These are phyloP conservation scores for Podospora didyma DNA, from an alignment of 495 filamentous ascomycete species.

Conservation along the genomic window DNA sequence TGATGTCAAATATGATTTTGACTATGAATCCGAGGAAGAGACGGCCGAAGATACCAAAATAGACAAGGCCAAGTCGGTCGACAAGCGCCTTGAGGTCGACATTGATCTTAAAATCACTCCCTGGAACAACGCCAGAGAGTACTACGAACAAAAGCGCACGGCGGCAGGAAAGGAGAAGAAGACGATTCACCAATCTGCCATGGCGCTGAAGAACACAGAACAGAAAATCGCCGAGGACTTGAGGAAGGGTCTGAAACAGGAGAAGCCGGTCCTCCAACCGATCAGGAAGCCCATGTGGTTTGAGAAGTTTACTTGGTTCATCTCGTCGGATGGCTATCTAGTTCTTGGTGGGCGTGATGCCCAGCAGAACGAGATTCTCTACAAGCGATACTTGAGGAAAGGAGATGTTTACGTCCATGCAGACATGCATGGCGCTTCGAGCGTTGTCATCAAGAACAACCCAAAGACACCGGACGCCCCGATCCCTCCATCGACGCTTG, in stretches of 20 bases:
- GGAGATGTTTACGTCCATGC: conserved; percentile 92
- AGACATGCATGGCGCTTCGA: conserved; percentile 78
- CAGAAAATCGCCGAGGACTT: conserved; percentile 82
- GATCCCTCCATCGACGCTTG: conserved; percentile 85
- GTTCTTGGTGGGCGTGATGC: conserved; percentile 82
- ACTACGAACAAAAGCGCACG: conserved; percentile 81
- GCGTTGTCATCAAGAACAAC: conserved; percentile 83
- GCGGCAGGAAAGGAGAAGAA: conserved; percentile 84
- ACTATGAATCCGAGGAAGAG: conserved; percentile 64
- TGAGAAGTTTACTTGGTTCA: conserved; percentile 92
- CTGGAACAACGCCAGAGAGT: conserved; percentile 85
- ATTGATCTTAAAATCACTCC: conserved; percentile 76
- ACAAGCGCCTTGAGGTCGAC: conserved; percentile 65
- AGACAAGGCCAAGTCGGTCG: conserved; percentile 35
- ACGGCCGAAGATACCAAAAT: conserved; percentile 49
- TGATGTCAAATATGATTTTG: conserved; percentile 47
- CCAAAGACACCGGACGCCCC: conserved; percentile 69
- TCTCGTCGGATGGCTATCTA: conserved; percentile 93
- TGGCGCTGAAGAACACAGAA: conserved; percentile 84
- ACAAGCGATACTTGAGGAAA: conserved; percentile 75
- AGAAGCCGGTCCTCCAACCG: conserved; percentile 82
- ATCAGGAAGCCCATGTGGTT: conserved; percentile 86
- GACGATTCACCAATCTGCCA: conserved; percentile 74
- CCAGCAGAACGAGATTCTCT: conserved; percentile 88
- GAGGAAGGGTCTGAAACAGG: conserved; percentile 81